phyloP scores from a whole-genome alignment of 2,329 filamentous ascomycete genomes.

The Penicillium vulpinum region DNA sequence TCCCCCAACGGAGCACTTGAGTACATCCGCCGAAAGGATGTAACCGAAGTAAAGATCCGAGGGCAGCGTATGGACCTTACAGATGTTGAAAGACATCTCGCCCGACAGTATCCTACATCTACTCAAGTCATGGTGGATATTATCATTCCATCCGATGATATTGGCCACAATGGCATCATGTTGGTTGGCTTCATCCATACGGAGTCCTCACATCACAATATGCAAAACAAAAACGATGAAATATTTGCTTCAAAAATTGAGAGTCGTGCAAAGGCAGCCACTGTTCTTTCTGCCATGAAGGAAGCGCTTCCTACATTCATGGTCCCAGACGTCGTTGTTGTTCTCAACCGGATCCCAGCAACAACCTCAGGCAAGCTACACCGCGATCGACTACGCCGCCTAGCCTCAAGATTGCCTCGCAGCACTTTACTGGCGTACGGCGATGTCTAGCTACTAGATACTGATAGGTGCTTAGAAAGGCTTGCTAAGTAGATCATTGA shows the following conservation, averaged over 20 bases:
- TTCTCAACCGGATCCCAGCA: neutral
- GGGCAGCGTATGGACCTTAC: conserved; percentile 38
- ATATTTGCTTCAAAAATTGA: neutral
- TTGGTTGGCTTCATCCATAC: neutral
- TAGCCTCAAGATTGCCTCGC: neutral
- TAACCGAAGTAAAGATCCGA: conserved; percentile 34
- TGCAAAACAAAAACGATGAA: neutral
- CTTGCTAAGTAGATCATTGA: neutral
- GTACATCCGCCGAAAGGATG: conserved; percentile 35
- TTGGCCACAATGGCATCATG: neutral
- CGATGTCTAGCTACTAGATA: neutral
- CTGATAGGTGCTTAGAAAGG: neutral
- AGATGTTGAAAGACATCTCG: conserved; percentile 28
- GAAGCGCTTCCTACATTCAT: neutral
- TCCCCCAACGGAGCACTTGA: conserved; percentile 29
- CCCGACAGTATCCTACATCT: neutral
- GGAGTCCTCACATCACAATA: neutral
- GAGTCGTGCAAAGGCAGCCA: neutral
- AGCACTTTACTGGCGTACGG: neutral
- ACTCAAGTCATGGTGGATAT: neutral
- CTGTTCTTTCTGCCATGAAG: neutral
- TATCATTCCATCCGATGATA: neutral
- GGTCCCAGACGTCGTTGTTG: neutral
- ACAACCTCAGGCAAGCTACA: neutral
- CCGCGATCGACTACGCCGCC: neutral